Percentiles rank a stretch among this genome's conserved stretches.
These are phyloP conservation scores for Cercophora newfieldiana DNA, from an alignment of 495 filamentous ascomycete genomes.

Conservation along the genomic window DNA sequence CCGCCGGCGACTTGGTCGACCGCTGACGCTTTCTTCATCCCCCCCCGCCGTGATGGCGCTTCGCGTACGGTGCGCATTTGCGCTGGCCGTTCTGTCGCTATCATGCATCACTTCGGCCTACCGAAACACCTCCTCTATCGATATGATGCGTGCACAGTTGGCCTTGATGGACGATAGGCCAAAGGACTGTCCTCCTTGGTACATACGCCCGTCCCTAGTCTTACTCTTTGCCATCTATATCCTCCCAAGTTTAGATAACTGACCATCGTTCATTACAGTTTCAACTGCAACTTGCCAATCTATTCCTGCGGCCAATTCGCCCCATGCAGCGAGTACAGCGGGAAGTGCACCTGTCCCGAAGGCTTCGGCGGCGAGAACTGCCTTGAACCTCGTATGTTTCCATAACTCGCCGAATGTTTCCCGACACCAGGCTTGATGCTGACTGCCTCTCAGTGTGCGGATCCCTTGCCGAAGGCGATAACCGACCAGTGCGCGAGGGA, in stretches of 20 bases:
- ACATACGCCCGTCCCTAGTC: not conserved
- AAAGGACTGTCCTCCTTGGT: constrained; percentile 62
- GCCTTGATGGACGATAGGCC: constrained; percentile 55
- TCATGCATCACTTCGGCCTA: constrained; percentile 43
- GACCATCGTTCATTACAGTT: constrained; percentile 50
- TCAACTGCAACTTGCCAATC: constrained; percentile 94
- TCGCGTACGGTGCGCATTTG: constrained; percentile 33
- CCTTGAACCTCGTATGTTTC: constrained; percentile 63
- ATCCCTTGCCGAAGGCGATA: constrained; percentile 74
- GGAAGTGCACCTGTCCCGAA: constrained; percentile 86
- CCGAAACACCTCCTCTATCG: constrained; percentile 46
- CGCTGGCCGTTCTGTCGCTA: constrained; percentile 42
- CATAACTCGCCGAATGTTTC: not conserved
- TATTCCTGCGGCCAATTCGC: constrained; percentile 90
- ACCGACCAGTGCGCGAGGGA: constrained; percentile 68
- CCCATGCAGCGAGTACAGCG: constrained; percentile 79
- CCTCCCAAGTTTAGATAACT: too few species aligned
- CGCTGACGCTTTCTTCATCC: not conserved
- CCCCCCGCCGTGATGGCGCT: constrained; percentile 38
- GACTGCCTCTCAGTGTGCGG: constrained; percentile 63
- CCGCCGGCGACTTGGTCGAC: not conserved
- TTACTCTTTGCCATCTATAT: too few species aligned
- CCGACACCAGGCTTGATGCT: constrained; percentile 4
- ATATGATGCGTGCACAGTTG: constrained; percentile 54
- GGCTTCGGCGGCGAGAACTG: constrained; percentile 95